Conservation (phyloP, 2,329 filamentous ascomycete species). For the Cercospora citrullina region DNA sequence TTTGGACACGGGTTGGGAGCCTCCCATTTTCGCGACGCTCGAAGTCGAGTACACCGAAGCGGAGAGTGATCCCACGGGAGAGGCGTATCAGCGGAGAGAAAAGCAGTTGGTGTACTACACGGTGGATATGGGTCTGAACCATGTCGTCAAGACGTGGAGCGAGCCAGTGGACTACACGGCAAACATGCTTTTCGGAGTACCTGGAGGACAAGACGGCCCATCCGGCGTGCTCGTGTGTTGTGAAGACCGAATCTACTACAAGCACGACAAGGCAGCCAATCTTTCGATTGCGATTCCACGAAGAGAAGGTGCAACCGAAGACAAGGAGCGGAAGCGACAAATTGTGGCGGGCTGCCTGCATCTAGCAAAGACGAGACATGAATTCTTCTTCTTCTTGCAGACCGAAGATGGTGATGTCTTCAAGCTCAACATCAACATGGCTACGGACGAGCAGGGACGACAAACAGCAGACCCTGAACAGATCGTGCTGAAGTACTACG, state of each 20-base stretch:
- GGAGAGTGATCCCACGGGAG: constrained; percentile 85
- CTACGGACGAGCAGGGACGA: constrained; percentile 74
- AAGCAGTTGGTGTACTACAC: constrained; percentile 97
- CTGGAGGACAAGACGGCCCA: constrained; percentile 87
- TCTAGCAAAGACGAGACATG: constrained; percentile 74
- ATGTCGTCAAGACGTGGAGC: constrained; percentile 95
- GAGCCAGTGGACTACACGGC: constrained; percentile 89
- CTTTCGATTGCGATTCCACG: constrained; percentile 88
- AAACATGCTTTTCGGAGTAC: constrained; percentile 89
- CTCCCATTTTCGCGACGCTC: constrained; percentile 91
- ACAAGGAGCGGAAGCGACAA: constrained; percentile 82
- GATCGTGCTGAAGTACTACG: constrained; percentile 95
- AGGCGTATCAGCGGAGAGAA: constrained; percentile 77
- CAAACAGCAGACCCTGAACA: constrained; percentile 77
- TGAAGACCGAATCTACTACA: constrained; percentile 91
- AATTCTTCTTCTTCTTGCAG: constrained; percentile 96
- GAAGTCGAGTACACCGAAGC: constrained; percentile 91
- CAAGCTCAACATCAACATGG: constrained; percentile 92
- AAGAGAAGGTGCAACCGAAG: constrained; percentile 82
- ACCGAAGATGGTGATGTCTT: constrained; percentile 98
- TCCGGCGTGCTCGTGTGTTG: constrained; percentile 94
- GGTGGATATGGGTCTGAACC: constrained; percentile 92
- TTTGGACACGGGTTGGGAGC: constrained; percentile 93
- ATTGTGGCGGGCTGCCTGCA: constrained; percentile 96
- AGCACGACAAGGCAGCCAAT: constrained; percentile 91